Base-by-base conservation (phyloP, 1,139 yeast species). In the Blastobotrys proliferans region DNA sequence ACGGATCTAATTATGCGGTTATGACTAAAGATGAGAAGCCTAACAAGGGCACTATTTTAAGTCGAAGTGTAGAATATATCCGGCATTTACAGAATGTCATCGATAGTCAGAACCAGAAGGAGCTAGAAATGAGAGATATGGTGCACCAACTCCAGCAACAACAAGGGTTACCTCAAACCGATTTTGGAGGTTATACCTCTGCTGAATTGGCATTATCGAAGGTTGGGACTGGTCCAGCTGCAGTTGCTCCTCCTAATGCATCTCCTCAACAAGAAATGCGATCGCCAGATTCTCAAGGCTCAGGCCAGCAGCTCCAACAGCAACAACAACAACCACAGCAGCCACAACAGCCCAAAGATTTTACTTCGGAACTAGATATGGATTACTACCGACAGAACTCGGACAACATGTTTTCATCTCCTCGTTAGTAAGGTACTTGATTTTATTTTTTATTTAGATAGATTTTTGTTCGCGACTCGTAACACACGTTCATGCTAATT, bases 1-100 rank as follows among this genome's bases (percentile, higher is more conserved):
- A 49, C 35, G 38, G 46, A 2, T 36, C 36, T 16, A 41, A 35
- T 20, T 39, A 53, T 14, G 47, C 56, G 9, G 45, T 47, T 13
- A 85, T 88, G 3, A 78, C 88, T 2, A 84, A 83, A 51, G 95
- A 86, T 56, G 95, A 95, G 3, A 83, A 83, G 54, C 97, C 97
- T 1, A 88, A 88, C 59, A 90, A 90, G 66, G 97, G 97, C 1
- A 95, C 88, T 54, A 85, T 90, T 9, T 68, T 90, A 50, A 76
- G 88, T 16, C 83, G 85, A 56, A 78, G 94, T 0, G 95, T 88
- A 2, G 95, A 87, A 54, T 90, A 87, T 58, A 80, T 90, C 42
- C 81, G 79, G 50, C 70, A 70, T 53, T 67, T 90, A 35, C 96
- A 88, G 64, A 77, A 77, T 48, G 72, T 77, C 46, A 85, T 88